phyloP scores from a whole-genome alignment of 2,329 filamentous ascomycete species.

The Monosporascus ibericus region DNA sequence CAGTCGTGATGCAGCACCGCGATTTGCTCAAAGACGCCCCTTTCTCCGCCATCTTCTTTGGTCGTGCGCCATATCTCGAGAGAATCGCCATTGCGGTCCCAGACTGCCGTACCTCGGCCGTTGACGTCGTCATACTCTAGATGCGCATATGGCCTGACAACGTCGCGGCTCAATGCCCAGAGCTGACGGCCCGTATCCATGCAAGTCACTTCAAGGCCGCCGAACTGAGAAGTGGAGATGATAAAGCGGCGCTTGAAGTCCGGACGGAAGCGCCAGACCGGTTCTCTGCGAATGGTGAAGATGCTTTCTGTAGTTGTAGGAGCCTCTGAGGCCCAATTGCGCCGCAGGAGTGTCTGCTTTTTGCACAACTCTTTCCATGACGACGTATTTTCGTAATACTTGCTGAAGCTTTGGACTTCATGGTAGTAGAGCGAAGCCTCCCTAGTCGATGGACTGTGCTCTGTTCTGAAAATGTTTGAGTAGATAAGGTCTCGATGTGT shows the following conservation, averaged over 20 bases:
- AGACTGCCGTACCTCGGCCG: conserved; percentile 32
- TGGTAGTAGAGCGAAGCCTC: not conserved
- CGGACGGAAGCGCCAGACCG: conserved; percentile 38
- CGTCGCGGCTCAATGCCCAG: conserved; percentile 25
- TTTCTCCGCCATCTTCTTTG: conserved; percentile 24
- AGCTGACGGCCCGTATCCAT: conserved; percentile 36
- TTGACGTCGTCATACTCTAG: conserved; percentile 36
- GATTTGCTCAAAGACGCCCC: conserved; percentile 33
- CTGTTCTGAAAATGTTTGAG: conserved; percentile 1
- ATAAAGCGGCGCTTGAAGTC: conserved; percentile 40
- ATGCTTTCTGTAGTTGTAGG: conserved; percentile 32
- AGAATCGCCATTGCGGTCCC: conserved; percentile 36
- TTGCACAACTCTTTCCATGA: conserved; percentile 40
- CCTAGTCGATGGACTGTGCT: not conserved
- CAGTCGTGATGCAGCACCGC: conserved; percentile 34
- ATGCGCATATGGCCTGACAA: conserved; percentile 37
- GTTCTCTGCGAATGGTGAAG: conserved; percentile 32
- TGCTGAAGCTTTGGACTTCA: conserved; percentile 22
- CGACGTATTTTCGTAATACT: conserved; percentile 24
- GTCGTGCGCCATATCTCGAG: conserved; percentile 37
- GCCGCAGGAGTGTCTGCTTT: conserved; percentile 30
- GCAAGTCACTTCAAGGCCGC: conserved; percentile 38
- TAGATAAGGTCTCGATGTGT: conserved; percentile 15
- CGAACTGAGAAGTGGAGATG: conserved; percentile 36
- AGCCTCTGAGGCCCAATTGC: conserved; percentile 29